Evolutionary conservation across 139 green algal species (phyloP).

Genomic region (Haematococcus lacustris): DNA sequence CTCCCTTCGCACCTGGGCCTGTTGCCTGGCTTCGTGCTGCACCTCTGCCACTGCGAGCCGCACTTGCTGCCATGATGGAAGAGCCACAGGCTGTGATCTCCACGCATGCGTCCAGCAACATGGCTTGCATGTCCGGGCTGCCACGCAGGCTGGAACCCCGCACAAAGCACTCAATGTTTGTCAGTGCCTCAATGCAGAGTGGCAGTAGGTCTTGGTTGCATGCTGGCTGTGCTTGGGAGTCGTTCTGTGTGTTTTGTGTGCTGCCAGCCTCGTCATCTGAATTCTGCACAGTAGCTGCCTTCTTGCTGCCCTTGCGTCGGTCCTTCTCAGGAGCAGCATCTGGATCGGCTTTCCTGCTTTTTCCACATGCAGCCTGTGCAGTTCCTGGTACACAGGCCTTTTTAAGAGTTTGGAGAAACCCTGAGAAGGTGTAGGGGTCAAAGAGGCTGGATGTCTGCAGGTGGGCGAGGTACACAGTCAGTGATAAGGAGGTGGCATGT

Average conservation of each 20-base stretch:
- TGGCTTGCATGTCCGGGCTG: not conserved
- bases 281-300: not conserved
- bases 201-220: not conserved
- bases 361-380: not conserved
- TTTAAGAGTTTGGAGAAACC: slow-evolving; percentile 16
- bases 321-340: no score
- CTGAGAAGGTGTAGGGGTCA: slow-evolving; percentile 20
- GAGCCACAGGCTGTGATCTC: not conserved
- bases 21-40: not conserved
- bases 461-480: no score
- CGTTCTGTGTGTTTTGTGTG: not conserved
- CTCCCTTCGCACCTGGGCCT: not conserved
- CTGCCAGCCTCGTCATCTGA: not conserved
- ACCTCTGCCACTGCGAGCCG: not conserved
- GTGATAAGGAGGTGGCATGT: no score
- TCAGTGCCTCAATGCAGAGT: slow-evolving; percentile 11
- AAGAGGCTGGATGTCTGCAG: slow-evolving; percentile 18
- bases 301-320: not conserved
- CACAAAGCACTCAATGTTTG: slow-evolving; percentile 6
- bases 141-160: not conserved
- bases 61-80: not conserved
- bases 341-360: not conserved
- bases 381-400: not conserved
- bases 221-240: not conserved
- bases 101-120: slow-evolving; percentile 5